These are phyloP conservation scores for Paracorniculantispora psalliotae DNA, from an alignment of 2,329 filamentous ascomycete genomes.

Conservation along the genomic window DNA sequence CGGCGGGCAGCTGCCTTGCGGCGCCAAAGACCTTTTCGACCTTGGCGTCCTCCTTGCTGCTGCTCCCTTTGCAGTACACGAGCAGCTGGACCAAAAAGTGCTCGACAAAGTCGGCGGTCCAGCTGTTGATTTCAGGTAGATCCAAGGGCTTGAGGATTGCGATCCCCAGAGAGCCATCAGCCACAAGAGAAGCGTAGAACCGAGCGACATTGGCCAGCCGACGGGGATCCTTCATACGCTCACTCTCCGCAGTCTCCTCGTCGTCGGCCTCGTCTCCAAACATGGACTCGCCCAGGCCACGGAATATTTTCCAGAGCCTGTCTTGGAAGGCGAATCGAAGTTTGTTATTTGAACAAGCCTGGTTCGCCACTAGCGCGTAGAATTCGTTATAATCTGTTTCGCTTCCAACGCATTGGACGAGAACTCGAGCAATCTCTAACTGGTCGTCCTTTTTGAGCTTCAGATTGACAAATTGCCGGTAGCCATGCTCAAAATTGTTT, in stretches of 20 bases:
- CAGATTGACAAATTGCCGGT: constrained; percentile 73
- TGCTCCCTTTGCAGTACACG: constrained; percentile 51
- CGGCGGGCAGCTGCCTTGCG: constrained; percentile 57
- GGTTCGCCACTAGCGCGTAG: constrained; percentile 79
- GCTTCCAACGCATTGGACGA: constrained; percentile 80
- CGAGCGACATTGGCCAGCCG: constrained; percentile 49
- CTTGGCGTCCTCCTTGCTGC: constrained; percentile 46
- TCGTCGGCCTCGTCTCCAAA: constrained; percentile 61
- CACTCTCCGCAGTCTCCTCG: constrained; percentile 45
- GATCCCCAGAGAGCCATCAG: constrained; percentile 41
- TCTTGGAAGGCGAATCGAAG: constrained; percentile 84
- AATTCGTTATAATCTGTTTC: constrained; percentile 88
- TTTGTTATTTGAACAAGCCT: constrained; percentile 69
- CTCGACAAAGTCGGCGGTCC: constrained; percentile 74
- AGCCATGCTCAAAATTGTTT: constrained; percentile 76
- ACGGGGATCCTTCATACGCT: constrained; percentile 42
- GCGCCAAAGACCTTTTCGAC: constrained; percentile 64
- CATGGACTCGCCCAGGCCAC: constrained; percentile 74
- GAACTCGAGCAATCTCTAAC: constrained; percentile 78
- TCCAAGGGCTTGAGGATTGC: constrained; percentile 65
- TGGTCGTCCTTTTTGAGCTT: constrained; percentile 82
- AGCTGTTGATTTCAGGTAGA: constrained; percentile 69
- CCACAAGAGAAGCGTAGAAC: constrained; percentile 49
- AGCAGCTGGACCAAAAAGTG: constrained; percentile 73
- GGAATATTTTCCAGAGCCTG: constrained; percentile 79